Evolutionary conservation across 2,329 filamentous ascomycete species (phyloP).

Genomic region (Verticillium nubilum): DNA sequence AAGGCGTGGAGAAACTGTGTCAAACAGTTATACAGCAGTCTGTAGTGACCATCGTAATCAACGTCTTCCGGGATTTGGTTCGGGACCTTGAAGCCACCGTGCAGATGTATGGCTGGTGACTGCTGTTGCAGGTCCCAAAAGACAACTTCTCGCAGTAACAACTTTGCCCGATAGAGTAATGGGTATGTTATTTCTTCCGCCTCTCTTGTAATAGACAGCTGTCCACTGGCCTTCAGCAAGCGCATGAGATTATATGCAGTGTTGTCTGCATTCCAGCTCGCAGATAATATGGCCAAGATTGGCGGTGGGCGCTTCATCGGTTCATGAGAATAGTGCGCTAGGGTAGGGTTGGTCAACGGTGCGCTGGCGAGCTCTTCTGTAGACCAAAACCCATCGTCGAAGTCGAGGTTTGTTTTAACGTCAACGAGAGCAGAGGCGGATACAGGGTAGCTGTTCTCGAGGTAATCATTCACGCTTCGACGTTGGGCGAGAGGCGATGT

Average conservation of each 20-base stretch:
- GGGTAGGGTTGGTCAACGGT: slow-evolving; percentile 30
- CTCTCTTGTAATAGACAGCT: slow-evolving; percentile 41
- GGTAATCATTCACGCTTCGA: slow-evolving; percentile 45
- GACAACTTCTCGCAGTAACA: slow-evolving; percentile 48
- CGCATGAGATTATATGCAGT: slow-evolving; percentile 47
- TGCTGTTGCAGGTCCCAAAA: slow-evolving; percentile 49
- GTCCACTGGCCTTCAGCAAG: slow-evolving; percentile 44
- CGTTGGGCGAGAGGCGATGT: slow-evolving; percentile 44
- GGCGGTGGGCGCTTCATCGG: slow-evolving; percentile 38
- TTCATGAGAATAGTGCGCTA: slow-evolving; percentile 32
- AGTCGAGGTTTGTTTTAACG: slow-evolving; percentile 42
- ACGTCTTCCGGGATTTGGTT: slow-evolving; percentile 30
- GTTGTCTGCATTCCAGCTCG: slow-evolving; percentile 44
- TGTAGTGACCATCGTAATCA: slow-evolving; percentile 40
- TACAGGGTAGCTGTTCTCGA: slow-evolving; percentile 40
- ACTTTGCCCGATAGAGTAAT: slow-evolving; percentile 46
- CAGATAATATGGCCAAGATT: slow-evolving; percentile 42
- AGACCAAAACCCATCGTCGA: slow-evolving; percentile 54
- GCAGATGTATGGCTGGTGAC: slow-evolving; percentile 35
- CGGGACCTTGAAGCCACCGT: slow-evolving; percentile 16
- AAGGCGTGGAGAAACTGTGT: slow-evolving; percentile 47
- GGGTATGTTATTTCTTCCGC: slow-evolving; percentile 44
- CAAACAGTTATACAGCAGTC: slow-evolving; percentile 44
- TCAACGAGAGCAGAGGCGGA: slow-evolving; percentile 32
- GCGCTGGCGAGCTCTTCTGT: slow-evolving; percentile 41